These are phyloP conservation scores for Diplodia sapinea DNA, from an alignment of 2,329 filamentous ascomycete species.

Conservation along the genomic window DNA sequence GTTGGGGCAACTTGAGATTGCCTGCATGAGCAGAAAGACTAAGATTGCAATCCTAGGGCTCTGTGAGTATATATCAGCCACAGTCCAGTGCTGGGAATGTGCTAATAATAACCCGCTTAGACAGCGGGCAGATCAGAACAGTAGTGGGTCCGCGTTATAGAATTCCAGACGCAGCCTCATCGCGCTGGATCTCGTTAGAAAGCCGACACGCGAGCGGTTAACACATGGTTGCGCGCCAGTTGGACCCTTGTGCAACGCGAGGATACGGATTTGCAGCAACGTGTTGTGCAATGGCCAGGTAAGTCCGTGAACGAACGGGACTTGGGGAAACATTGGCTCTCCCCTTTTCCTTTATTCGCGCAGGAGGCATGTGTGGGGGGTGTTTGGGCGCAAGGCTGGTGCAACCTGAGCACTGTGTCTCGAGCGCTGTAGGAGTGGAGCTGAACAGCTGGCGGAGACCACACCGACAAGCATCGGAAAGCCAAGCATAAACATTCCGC, in stretches of 20 bases:
- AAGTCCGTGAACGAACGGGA: not conserved
- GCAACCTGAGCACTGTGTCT: slow-evolving; percentile 6
- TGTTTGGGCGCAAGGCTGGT: not conserved
- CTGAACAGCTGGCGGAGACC: slow-evolving; percentile 11
- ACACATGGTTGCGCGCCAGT: slow-evolving; percentile 16
- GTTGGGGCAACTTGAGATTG: slow-evolving; percentile 61
- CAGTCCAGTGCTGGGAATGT: slow-evolving; percentile 34
- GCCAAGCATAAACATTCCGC: not conserved
- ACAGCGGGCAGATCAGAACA: slow-evolving; percentile 7
- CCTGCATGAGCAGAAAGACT: slow-evolving; percentile 80
- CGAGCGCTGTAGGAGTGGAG: slow-evolving; percentile 6
- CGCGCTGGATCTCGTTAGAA: not conserved
- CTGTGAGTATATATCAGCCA: slow-evolving; percentile 52
- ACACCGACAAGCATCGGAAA: slow-evolving; percentile 3
- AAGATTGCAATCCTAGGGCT: slow-evolving; percentile 75
- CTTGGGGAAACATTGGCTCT: not conserved
- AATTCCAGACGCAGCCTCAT: slow-evolving; percentile 4
- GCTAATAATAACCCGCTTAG: not conserved
- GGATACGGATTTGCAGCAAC: slow-evolving; percentile 1
- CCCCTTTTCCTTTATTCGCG: not conserved
- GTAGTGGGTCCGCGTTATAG: too few species aligned
- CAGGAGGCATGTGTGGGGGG: not conserved
- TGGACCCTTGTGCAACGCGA: slow-evolving; percentile 22
- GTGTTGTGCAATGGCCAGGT: not conserved
- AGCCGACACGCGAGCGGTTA: slow-evolving; percentile 1